Evolutionary conservation across 495 filamentous ascomycete species (phyloP).

Genomic region (Pyronema domesticum): DNA sequence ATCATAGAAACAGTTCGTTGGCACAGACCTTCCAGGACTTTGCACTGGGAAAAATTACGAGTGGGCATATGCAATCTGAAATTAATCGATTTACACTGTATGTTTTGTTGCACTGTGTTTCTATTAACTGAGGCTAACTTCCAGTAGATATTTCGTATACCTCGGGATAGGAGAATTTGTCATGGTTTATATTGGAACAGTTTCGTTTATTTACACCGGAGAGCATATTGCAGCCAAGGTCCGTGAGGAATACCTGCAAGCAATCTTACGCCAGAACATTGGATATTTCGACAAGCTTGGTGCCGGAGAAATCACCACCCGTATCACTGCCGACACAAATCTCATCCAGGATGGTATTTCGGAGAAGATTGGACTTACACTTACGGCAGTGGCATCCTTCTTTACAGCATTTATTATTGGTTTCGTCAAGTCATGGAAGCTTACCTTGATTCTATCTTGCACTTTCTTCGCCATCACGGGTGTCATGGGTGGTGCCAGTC

Average conservation of each 20-base stretch:
- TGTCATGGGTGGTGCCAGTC: conserved; percentile 53
- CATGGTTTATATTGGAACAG: conserved; percentile 61
- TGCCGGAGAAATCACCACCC: conserved; percentile 79
- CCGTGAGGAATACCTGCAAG: conserved; percentile 62
- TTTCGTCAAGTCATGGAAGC: conserved; percentile 68
- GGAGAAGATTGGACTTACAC: conserved; percentile 62
- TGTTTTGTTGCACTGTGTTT: not conserved
- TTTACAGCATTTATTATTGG: conserved; percentile 76
- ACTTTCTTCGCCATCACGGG: conserved; percentile 56
- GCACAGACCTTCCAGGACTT: conserved; percentile 54
- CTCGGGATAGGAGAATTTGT: conserved; percentile 74
- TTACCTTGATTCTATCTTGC: conserved; percentile 66
- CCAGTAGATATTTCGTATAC: conserved; percentile 58
- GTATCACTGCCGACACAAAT: conserved; percentile 82
- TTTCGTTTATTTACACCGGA: conserved; percentile 85
- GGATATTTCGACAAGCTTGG: conserved; percentile 84
- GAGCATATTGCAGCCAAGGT: conserved; percentile 78
- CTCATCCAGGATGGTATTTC: conserved; percentile 76
- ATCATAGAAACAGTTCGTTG: conserved; percentile 40
- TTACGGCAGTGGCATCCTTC: conserved; percentile 61
- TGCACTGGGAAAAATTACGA: conserved; percentile 31
- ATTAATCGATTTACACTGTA: conserved; percentile 46
- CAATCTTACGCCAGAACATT: conserved; percentile 78
- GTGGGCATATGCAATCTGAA: conserved; percentile 39
- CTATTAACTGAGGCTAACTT: not conserved